These are phyloP conservation scores for Pholiota microspora DNA, from an alignment of 768 basidiomycete genomes.

Conservation along the genomic window DNA sequence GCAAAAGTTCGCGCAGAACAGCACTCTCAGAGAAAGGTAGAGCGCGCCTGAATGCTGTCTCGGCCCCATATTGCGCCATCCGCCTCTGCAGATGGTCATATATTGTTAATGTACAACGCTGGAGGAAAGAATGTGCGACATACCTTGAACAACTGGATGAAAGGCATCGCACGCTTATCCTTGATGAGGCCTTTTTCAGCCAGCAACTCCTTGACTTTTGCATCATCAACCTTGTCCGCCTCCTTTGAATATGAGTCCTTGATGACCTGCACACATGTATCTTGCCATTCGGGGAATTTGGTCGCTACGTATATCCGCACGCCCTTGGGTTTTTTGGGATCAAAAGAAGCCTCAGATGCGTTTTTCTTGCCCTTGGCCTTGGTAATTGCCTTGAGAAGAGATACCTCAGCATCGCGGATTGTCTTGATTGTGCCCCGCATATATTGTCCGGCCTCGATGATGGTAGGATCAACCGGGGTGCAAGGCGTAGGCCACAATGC, in stretches of 20 bases:
- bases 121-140: slow-evolving; percentile 9
- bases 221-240: slow-evolving; percentile 76
- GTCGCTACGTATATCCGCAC: slow-evolving; percentile 91
- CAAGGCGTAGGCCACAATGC: slow-evolving; percentile 80
- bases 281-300: slow-evolving; percentile 93
- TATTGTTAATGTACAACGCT: neutral
- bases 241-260: slow-evolving; percentile 61
- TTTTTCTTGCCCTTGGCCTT: slow-evolving; percentile 71
- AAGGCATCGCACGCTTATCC: slow-evolving; percentile 96
- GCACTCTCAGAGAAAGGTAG: slow-evolving; percentile 81
- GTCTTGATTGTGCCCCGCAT: slow-evolving; percentile 90
- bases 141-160: slow-evolving; percentile 92
- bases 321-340: slow-evolving; percentile 82
- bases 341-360: slow-evolving; percentile 51
- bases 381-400: slow-evolving; percentile 73
- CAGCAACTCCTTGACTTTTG: slow-evolving; percentile 66
- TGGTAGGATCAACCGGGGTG: slow-evolving; percentile 54
- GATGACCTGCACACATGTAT: slow-evolving; percentile 72
- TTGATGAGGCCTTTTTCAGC: slow-evolving; percentile 79
- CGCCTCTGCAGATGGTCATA: slow-evolving; percentile 56
- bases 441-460: slow-evolving; percentile 77
- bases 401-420: slow-evolving; percentile 84
- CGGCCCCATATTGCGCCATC: slow-evolving; percentile 70
- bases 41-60: slow-evolving; percentile 78
- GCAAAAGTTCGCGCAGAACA: slow-evolving; percentile 65